A percentile compares a stretch with the other conserved stretches of the same genome.
Evolutionary conservation across 169 alveolate species (phyloP).

Genomic region (Eimeria necatrix): DNA sequence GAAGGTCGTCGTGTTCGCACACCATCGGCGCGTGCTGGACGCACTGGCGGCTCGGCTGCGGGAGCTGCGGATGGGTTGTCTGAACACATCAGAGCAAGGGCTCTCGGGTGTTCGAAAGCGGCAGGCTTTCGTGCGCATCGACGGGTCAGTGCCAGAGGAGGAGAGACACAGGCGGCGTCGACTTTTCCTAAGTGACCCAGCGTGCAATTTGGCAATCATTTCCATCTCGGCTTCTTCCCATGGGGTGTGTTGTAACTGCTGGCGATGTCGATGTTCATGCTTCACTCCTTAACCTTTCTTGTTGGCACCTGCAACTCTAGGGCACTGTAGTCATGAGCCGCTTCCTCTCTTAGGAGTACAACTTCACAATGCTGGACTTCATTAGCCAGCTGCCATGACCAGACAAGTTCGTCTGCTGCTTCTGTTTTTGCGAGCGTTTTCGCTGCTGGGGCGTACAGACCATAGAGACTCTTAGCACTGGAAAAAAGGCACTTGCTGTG

Average conservation of each 20-base stretch:
- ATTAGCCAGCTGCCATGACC: too few species aligned
- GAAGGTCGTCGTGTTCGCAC: slow-evolving; percentile 74
- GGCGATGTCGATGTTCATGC: too few species aligned
- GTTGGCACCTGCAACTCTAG: too few species aligned
- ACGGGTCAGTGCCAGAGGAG: slow-evolving; percentile 76
- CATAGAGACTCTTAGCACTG: too few species aligned
- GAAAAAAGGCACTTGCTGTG: too few species aligned
- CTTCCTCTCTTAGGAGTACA: too few species aligned
- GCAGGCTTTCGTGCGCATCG: slow-evolving; percentile 74
- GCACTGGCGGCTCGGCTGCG: slow-evolving; percentile 59
- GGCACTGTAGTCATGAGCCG: too few species aligned
- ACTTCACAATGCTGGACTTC: too few species aligned
- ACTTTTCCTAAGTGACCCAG: slow-evolving; percentile 21
- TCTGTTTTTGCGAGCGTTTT: too few species aligned
- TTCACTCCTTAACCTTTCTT: too few species aligned
- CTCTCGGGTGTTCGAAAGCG: neutral
- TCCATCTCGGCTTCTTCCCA: slow-evolving; percentile 78
- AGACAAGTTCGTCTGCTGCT: too few species aligned
- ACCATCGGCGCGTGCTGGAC: slow-evolving; percentile 79
- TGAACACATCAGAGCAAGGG: neutral
- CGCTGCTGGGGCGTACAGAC: too few species aligned
- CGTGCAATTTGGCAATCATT: slow-evolving; percentile 70
- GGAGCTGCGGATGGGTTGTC: slow-evolving; percentile 50
- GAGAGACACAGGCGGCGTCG: slow-evolving; percentile 65
- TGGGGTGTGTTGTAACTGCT: slow-evolving; percentile 43